Conservation (phyloP, 352 stramenopile species). For the Phytophthora tentaculata region DNA sequence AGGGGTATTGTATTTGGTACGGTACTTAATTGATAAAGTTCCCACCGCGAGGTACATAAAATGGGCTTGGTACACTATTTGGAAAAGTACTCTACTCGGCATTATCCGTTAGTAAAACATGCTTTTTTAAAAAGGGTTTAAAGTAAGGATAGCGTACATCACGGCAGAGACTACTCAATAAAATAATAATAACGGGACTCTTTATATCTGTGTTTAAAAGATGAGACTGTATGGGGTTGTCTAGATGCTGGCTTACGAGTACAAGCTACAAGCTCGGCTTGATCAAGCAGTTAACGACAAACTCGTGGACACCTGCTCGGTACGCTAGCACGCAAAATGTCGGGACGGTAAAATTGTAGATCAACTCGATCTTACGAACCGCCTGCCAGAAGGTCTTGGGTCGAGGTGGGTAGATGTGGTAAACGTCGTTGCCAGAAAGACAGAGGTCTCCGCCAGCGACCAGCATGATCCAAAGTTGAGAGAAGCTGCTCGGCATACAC, state of each 20-base stretch:
- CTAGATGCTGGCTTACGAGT: neutral
- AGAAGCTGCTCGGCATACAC: conserved; percentile 38
- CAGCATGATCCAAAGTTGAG: conserved; percentile 51
- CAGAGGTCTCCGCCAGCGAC: conserved; percentile 48
- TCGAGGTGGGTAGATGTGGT: conserved; percentile 52
- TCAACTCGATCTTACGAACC: conserved; percentile 51
- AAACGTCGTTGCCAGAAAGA: conserved; percentile 45
- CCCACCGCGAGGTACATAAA: too few relatives aligned
- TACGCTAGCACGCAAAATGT: conserved; percentile 40
- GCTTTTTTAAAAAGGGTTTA: too few relatives aligned
- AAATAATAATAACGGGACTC: too few relatives aligned
- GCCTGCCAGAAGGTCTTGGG: conserved; percentile 50
- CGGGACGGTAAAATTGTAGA: conserved; percentile 50
- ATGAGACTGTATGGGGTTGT: neutral
- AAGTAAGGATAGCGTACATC: too few relatives aligned
- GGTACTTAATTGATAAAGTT: too few relatives aligned
- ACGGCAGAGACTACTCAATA: too few relatives aligned
- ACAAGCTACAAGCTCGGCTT: conserved; percentile 16
- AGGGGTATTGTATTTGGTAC: too few relatives aligned
- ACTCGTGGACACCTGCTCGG: conserved; percentile 36
- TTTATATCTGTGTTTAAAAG: neutral
- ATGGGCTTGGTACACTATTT: too few relatives aligned
- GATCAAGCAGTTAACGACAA: conserved; percentile 39
- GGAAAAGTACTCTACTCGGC: too few relatives aligned
- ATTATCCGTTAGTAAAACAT: too few relatives aligned